These are phyloP conservation scores for Acanthamoeba royreba DNA, from an alignment of 208 protist genomes.

Conservation along the genomic window DNA sequence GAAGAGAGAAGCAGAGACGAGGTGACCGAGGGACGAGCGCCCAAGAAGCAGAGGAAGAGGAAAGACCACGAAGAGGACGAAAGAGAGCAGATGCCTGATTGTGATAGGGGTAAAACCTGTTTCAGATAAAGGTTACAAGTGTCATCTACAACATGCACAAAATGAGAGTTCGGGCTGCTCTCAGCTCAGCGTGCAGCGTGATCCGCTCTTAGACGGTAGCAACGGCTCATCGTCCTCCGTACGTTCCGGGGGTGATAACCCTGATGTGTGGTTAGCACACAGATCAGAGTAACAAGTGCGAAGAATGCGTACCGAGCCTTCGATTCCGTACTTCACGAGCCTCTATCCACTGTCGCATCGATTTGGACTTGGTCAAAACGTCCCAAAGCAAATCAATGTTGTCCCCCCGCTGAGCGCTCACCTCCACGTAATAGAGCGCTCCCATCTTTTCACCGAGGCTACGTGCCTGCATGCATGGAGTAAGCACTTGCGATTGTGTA, in stretches of 20 bases:
- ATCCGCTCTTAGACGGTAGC: neutral
- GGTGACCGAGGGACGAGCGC: neutral
- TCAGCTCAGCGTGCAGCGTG: neutral
- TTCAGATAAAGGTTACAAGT: neutral
- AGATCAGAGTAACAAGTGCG: neutral
- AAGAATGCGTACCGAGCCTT: neutral
- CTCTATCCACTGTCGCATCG: neutral
- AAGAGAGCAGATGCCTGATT: neutral
- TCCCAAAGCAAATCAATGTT: neutral
- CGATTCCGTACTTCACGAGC: neutral
- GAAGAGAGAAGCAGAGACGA: neutral
- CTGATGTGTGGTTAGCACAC: neutral
- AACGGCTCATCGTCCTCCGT: neutral
- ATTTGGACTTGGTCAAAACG: neutral
- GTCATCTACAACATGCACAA: neutral
- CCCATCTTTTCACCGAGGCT: neutral
- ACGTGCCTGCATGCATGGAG: neutral
- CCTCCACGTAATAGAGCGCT: neutral
- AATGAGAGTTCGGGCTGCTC: too few species aligned
- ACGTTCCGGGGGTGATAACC: neutral
- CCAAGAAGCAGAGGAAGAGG: neutral
- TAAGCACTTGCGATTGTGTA: neutral
- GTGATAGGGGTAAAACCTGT: neutral
- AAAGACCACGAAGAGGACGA: neutral
- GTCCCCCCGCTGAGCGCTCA: neutral